Evolutionary conservation across 2,329 filamentous ascomycete species (phyloP), one percentile per base, ranked within the genome.

Genomic region (Onygenales sp.): DNA sequence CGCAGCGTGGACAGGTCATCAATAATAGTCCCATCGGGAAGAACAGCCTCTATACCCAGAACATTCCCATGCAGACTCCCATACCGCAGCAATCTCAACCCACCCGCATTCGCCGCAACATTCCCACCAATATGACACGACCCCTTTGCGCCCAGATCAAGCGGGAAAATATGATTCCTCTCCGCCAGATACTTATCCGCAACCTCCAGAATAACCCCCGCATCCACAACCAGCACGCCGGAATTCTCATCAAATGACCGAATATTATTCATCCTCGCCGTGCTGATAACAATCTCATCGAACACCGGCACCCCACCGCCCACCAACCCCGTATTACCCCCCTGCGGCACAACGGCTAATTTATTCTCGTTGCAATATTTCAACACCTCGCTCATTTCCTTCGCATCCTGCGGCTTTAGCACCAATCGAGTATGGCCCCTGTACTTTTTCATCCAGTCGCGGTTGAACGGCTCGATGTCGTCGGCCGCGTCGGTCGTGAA

Each of bases 371-470:
- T 97, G 80, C 93, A 98, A 78, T 97, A 96, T 69, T 86, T 85
- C 62, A 98, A 72, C 55, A 97, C 85, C 72, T 86, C 81, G 80
- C 89, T 95, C 62, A 97, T 88, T 71, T 98, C 86, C 63, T 92
- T 84, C 0, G 88, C 92, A 13, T 82, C 86, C 50, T 79, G 81
- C 9, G 93, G 93, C 73, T 90, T 94, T 57, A 98, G 74, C 4
- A 97, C 90, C 31, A 98, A 76, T 65, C 85, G 83, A 56, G 88
- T 84, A 71, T 96, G 90, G 33, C 93, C 94, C 56, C 88, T 85
- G 75, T 95, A 98, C 74, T 98, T 98, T 71, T 88, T 85, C 91
- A 98, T 96, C 93, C 94, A 98, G 74, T 98, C 93, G 67, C 85
- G 83, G 72, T 98, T 98, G 79, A 90, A 98, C 6, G 87, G 81